Conservation (phyloP, 352 stramenopile genomes). For the Phytopythium vexans region DNA sequence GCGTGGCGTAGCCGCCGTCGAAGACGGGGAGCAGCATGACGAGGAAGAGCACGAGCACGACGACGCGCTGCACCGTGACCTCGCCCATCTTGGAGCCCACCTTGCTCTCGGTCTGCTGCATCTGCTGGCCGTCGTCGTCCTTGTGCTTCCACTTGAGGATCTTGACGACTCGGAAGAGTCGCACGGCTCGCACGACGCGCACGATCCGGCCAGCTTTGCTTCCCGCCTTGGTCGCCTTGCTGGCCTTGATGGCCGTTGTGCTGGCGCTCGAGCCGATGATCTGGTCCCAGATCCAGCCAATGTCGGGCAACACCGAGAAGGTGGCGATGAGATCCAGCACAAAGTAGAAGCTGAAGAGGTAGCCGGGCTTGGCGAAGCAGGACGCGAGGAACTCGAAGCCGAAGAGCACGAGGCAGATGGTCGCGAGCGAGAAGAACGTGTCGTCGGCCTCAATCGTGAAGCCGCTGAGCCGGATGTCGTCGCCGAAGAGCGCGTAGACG, state of each 20-base stretch:
- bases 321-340: conserved; percentile 82
- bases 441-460: conserved; percentile 75
- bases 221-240: conserved; percentile 63
- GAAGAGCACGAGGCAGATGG: conserved; percentile 88
- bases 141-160: conserved; percentile 85
- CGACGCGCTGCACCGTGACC: conserved; percentile 79
- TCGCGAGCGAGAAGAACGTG: conserved; percentile 82
- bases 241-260: conserved; percentile 59
- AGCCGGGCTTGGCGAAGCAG: conserved; percentile 68
- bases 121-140: conserved; percentile 28
- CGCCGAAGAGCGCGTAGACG: conserved; percentile 91
- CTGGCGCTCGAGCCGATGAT: conserved; percentile 63
- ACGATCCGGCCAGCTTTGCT: conserved; percentile 86
- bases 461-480: conserved; percentile 86
- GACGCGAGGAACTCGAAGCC: conserved; percentile 84
- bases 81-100: conserved; percentile 89
- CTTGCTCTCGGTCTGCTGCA: conserved; percentile 60
- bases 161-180: conserved; percentile 84
- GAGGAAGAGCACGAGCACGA: conserved; percentile 89
- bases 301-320: conserved; percentile 81
- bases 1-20: conserved; percentile 71
- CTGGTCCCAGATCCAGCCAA: conserved; percentile 75
- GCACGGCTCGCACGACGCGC: conserved; percentile 74
- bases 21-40: conserved; percentile 88
- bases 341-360: conserved; percentile 92